A percentile compares a stretch with the other conserved stretches of the same genome.
Conservation (phyloP, 2,329 filamentous ascomycete genomes). For the Aschersonia sp. region DNA sequence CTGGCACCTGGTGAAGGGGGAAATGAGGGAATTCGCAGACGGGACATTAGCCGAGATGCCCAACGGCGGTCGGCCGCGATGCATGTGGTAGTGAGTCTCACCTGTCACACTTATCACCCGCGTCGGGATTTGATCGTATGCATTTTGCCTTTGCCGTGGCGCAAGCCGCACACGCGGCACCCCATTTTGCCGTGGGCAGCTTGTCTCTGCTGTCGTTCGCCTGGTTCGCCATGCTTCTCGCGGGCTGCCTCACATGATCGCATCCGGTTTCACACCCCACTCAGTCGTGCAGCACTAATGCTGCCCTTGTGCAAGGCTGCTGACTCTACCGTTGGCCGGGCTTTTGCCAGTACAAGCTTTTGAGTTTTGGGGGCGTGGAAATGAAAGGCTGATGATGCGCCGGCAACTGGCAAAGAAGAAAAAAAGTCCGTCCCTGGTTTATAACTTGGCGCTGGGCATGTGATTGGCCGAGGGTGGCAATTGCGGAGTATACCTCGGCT, state of each 20-base stretch:
- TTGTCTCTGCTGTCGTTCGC: conserved; percentile 8
- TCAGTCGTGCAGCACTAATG: neutral
- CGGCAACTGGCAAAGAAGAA: neutral
- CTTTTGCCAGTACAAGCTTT: conserved; percentile 3
- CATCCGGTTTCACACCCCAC: neutral
- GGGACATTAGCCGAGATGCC: conserved; percentile 1
- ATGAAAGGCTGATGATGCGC: neutral
- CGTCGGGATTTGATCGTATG: conserved; percentile 22
- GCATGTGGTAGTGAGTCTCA: conserved; percentile 8
- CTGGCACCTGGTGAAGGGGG: conserved; percentile 22
- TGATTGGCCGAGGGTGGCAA: conserved; percentile 4
- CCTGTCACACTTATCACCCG: conserved; percentile 30
- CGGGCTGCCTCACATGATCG: conserved; percentile 3
- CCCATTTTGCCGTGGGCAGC: conserved; percentile 29
- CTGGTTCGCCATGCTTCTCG: conserved; percentile 1
- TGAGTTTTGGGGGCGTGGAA: neutral
- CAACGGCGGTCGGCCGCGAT: neutral
- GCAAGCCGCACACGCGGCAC: conserved; percentile 32
- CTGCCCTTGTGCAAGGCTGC: neutral
- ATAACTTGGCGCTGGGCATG: neutral
- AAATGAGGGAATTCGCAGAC: neutral
- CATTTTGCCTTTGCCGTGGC: conserved; percentile 36
- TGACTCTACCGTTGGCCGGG: conserved; percentile 7
- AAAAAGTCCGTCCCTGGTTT: conserved; percentile 6
- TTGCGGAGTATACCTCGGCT: conserved; percentile 1